These are phyloP conservation scores for Clonostachys sp. DNA, from an alignment of 2,329 filamentous ascomycete genomes.

Conservation along the genomic window DNA sequence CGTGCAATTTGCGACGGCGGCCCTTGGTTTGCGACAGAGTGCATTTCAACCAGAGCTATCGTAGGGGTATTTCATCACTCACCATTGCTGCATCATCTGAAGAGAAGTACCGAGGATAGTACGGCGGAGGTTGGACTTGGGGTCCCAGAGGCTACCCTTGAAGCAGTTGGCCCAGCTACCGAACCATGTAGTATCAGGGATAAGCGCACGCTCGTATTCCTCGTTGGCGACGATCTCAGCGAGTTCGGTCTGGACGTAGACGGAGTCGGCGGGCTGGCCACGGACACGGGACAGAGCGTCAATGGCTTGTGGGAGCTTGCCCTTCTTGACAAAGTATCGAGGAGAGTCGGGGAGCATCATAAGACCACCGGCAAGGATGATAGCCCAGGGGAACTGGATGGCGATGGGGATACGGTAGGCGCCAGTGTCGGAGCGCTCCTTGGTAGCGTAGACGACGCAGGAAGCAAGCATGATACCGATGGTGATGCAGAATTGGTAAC, in stretches of 20 bases:
- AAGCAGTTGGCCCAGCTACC: constrained; percentile 67
- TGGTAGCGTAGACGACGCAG: constrained; percentile 67
- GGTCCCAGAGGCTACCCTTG: constrained; percentile 55
- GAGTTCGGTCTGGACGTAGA: constrained; percentile 74
- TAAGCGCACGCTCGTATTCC: constrained; percentile 72
- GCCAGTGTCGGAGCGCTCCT: constrained; percentile 55
- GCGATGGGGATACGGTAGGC: constrained; percentile 78
- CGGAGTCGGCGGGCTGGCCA: constrained; percentile 67
- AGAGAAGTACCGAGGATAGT: constrained; percentile 68
- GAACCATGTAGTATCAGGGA: constrained; percentile 61
- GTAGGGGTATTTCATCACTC: constrained; percentile 6
- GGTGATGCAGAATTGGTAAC: constrained; percentile 81
- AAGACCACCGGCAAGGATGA: constrained; percentile 70
- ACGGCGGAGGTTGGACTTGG: constrained; percentile 65
- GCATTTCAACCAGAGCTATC: background rate
- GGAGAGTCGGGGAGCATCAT: constrained; percentile 80
- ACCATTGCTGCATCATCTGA: constrained; percentile 76
- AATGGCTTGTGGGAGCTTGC: constrained; percentile 61
- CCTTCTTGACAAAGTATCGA: constrained; percentile 79
- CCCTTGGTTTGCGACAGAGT: too few species aligned
- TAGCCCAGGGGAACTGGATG: constrained; percentile 75
- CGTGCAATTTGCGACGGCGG: constrained; percentile 15
- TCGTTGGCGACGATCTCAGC: constrained; percentile 86
- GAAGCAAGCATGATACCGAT: constrained; percentile 73
- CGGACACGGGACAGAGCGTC: constrained; percentile 62